Percentiles rank a stretch among this genome's conserved stretches.
Conservation (phyloP, 352 stramenopile species). For the Phytopythium mirpurense region DNA sequence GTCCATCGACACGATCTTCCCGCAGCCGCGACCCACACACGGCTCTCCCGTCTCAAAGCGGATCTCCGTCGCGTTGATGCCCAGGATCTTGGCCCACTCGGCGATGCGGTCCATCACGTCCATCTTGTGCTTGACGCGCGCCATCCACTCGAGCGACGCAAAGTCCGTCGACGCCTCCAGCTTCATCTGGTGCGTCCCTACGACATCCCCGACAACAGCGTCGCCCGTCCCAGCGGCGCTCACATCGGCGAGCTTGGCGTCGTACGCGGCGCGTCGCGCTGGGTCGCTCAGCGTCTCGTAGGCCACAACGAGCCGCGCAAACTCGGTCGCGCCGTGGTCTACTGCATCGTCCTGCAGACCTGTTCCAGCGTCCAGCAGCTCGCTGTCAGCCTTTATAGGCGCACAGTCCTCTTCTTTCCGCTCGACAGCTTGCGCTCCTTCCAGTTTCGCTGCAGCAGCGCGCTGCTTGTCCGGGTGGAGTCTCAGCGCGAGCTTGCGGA, state of each 20-base stretch:
- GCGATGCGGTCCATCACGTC: constrained; percentile 78
- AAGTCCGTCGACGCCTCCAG: constrained; percentile 69
- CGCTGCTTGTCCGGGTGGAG: constrained; percentile 70
- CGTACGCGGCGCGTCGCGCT: constrained; percentile 43
- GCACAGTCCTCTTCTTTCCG: background rate
- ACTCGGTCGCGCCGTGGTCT: constrained; percentile 37
- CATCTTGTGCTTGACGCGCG: constrained; percentile 82
- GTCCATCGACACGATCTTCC: constrained; percentile 83
- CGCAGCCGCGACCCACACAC: constrained; percentile 49
- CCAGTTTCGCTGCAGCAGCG: constrained; percentile 4
- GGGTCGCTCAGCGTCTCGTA: constrained; percentile 77
- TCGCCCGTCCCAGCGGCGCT: constrained; percentile 8
- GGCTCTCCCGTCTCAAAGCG: constrained; percentile 68
- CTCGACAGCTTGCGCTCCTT: background rate
- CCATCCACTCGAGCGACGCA: constrained; percentile 80
- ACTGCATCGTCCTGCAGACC: constrained; percentile 7
- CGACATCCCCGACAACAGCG: constrained; percentile 11
- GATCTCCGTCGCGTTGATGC: constrained; percentile 54
- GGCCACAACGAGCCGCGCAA: constrained; percentile 55
- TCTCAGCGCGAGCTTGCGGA: constrained; percentile 54
- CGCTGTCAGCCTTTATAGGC: background rate
- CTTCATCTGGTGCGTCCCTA: constrained; percentile 57
- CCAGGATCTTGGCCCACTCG: constrained; percentile 62
- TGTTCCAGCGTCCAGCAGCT: constrained; percentile 3
- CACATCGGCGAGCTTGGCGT: constrained; percentile 34